Conservation (phyloP, 208 protist species). For the Leishmania aethiopica region DNA sequence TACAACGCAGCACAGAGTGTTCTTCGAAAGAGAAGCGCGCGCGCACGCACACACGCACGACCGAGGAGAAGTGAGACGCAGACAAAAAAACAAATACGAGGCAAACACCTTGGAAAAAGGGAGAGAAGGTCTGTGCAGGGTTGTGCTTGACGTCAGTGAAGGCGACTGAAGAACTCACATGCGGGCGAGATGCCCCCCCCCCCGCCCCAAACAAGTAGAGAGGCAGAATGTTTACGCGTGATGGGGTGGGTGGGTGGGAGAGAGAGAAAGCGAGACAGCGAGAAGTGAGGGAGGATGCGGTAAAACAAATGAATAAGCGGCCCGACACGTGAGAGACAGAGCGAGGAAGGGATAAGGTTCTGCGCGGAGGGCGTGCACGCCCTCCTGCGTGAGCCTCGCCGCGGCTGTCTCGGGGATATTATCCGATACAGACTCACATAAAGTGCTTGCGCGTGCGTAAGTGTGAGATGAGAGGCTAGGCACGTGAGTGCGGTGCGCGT, state of each 20-base stretch:
- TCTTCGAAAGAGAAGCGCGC: background rate
- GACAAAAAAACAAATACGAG: constrained; percentile 14
- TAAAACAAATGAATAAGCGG: background rate
- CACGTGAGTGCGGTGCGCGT: background rate
- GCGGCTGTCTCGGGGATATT: background rate
- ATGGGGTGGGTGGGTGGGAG: background rate
- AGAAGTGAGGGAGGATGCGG: background rate
- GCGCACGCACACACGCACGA: background rate
- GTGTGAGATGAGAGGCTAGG: background rate
- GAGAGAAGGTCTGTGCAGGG: background rate
- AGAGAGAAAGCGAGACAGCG: background rate
- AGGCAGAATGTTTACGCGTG: background rate
- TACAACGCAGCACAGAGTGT: background rate
- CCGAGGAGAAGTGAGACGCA: background rate
- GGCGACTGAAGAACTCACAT: background rate
- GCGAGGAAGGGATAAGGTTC: background rate
- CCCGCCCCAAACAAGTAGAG: background rate
- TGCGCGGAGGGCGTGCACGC: background rate
- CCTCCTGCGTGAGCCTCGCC: background rate
- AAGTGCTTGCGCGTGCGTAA: background rate
- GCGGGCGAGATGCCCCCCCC: background rate
- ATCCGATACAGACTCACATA: background rate
- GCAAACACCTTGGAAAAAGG: background rate
- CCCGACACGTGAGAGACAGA: background rate
- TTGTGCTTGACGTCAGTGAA: background rate